Conservation (phyloP, 305 asterid genomes). For the Solanum aculeatissimum region DNA sequence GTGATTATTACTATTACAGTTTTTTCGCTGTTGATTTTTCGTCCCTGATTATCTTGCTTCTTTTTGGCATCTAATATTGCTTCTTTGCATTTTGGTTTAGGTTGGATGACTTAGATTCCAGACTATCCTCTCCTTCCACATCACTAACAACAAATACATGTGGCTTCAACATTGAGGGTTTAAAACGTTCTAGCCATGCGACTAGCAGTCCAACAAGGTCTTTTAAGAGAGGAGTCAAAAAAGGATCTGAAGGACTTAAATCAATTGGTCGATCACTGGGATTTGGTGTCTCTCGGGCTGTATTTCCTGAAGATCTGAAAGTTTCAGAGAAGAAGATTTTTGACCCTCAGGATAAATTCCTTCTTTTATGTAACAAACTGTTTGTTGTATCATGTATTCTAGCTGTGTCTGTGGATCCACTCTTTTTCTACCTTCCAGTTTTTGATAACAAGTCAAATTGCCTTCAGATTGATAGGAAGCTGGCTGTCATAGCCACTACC, state of each 20-base stretch:
- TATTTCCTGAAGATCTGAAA: slow-evolving; percentile 90
- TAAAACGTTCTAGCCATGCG: slow-evolving; percentile 44
- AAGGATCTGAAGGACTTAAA: slow-evolving; percentile 93
- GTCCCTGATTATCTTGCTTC: neutral
- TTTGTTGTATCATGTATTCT: slow-evolving; percentile 90
- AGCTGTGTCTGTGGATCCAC: slow-evolving; percentile 93
- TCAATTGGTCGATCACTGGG: slow-evolving; percentile 91
- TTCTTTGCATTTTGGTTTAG: slow-evolving; percentile 22
- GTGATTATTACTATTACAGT: neutral
- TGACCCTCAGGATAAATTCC: slow-evolving; percentile 95
- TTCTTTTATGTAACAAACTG: slow-evolving; percentile 78
- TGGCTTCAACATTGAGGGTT: slow-evolving; percentile 60
- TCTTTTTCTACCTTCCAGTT: slow-evolving; percentile 92
- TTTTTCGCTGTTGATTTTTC: neutral
- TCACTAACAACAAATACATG: slow-evolving; percentile 61
- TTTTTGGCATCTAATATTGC: neutral
- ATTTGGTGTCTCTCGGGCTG: slow-evolving; percentile 80
- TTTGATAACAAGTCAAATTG: slow-evolving; percentile 53
- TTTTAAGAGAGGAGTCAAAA: slow-evolving; percentile 73
- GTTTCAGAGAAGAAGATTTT: slow-evolving; percentile 87
- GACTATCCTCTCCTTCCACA: slow-evolving; percentile 76
- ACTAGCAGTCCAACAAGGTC: slow-evolving; percentile 53
- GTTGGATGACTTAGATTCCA: slow-evolving; percentile 93
- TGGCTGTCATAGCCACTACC: slow-evolving; percentile 85
- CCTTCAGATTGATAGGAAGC: slow-evolving; percentile 78